phyloP scores from a whole-genome alignment of 345 rosid genomes.

The Brassica rapa region DNA sequence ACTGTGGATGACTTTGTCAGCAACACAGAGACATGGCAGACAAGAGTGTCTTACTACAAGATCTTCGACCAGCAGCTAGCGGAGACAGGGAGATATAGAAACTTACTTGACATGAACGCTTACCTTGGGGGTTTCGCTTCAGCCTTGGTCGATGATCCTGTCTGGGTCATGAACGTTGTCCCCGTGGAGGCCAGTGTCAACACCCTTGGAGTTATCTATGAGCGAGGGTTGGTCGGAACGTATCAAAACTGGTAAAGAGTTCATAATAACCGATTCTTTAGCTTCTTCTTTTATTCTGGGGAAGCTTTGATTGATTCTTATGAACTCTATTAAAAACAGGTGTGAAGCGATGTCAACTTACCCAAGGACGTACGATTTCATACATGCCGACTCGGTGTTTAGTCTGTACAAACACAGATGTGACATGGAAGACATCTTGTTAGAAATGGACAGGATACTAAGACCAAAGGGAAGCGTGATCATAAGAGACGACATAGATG shows the following conservation, averaged over 20 bases:
- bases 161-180: slow-evolving; percentile 81
- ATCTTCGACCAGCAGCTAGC: slow-evolving; percentile 59
- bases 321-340: slow-evolving; percentile 18
- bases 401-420: slow-evolving; percentile 68
- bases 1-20: slow-evolving; percentile 49
- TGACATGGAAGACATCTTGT: slow-evolving; percentile 66
- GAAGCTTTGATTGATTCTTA: slow-evolving; percentile 6
- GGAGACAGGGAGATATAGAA: slow-evolving; percentile 67
- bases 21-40: slow-evolving; percentile 65
- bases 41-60: slow-evolving; percentile 70
- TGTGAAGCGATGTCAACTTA: slow-evolving; percentile 97
- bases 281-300: background rate
- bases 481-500: slow-evolving; percentile 83
- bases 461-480: slow-evolving; percentile 83
- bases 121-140: slow-evolving; percentile 84
- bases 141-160: slow-evolving; percentile 65
- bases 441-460: slow-evolving; percentile 89
- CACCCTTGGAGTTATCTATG: slow-evolving; percentile 79
- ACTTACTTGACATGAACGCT: slow-evolving; percentile 87
- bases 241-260: slow-evolving; percentile 75
- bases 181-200: slow-evolving; percentile 59
- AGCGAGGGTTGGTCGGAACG: slow-evolving; percentile 86
- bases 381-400: slow-evolving; percentile 77
- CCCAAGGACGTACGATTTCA: slow-evolving; percentile 89
- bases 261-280: background rate